Evolutionary conservation across 2,329 filamentous ascomycete genomes (phyloP).

Genomic region (Pseudonectria buxi): DNA sequence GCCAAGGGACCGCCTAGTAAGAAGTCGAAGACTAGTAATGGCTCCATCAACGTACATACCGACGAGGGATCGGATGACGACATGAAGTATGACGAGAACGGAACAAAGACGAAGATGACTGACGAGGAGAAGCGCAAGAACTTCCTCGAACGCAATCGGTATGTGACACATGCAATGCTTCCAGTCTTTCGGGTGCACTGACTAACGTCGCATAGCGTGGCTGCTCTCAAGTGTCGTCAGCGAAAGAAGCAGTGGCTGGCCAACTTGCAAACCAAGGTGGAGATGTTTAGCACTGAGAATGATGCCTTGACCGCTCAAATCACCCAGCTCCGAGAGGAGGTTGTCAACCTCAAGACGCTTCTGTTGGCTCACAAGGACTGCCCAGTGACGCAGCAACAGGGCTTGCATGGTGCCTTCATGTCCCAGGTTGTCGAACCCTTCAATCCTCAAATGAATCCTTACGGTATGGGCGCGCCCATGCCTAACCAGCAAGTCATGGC

Average conservation of each 20-base stretch:
- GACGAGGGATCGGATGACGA: conserved; percentile 46
- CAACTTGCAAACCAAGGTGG: conserved; percentile 90
- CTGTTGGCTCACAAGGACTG: conserved; percentile 95
- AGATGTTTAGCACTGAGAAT: conserved; percentile 87
- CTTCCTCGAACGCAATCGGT: conserved; percentile 94
- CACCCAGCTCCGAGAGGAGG: conserved; percentile 78
- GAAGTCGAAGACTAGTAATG: conserved; percentile 52
- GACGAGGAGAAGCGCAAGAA: conserved; percentile 98
- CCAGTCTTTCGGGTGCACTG: neutral
- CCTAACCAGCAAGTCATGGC: conserved; percentile 48
- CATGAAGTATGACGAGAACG: conserved; percentile 17
- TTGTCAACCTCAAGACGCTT: conserved; percentile 89
- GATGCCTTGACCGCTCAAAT: conserved; percentile 81
- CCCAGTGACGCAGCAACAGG: conserved; percentile 80
- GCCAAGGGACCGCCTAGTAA: conserved; percentile 60
- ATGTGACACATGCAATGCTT: conserved; percentile 30
- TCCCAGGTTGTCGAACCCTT: conserved; percentile 49
- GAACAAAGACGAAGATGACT: conserved; percentile 65
- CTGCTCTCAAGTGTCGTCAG: conserved; percentile 92
- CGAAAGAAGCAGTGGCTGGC: conserved; percentile 98
- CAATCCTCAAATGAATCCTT: conserved; percentile 52
- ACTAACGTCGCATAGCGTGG: conserved; percentile 56
- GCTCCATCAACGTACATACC: conserved; percentile 32
- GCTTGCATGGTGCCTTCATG: conserved; percentile 51
- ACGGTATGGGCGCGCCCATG: conserved; percentile 49